Conservation (phyloP, 2,329 filamentous ascomycete genomes). For the Tolypocladium ovalisporum region DNA sequence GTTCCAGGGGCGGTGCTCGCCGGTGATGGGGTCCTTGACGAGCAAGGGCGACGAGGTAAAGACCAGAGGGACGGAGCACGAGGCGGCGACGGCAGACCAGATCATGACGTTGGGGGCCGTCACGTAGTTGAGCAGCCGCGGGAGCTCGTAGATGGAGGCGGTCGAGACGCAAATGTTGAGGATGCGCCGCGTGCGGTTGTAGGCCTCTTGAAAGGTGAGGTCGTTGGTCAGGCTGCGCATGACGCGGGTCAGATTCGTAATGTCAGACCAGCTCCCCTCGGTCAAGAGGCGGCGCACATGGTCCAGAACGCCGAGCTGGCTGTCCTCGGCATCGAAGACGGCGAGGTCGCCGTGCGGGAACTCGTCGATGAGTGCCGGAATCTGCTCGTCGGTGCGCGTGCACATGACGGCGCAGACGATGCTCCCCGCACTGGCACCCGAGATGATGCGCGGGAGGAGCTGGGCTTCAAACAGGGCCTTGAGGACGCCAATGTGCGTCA, state of each 20-base stretch:
- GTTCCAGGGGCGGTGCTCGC: slow-evolving; percentile 72
- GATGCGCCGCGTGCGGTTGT: slow-evolving; percentile 85
- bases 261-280: slow-evolving; percentile 78
- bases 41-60: slow-evolving; percentile 71
- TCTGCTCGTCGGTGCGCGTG: slow-evolving; percentile 65
- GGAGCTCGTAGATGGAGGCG: slow-evolving; percentile 77
- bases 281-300: slow-evolving; percentile 66
- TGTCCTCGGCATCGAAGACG: slow-evolving; percentile 59
- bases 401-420: slow-evolving; percentile 78
- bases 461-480: slow-evolving; percentile 68
- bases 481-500: slow-evolving; percentile 83
- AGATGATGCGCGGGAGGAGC: slow-evolving; percentile 75
- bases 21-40: slow-evolving; percentile 75
- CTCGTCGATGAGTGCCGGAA: slow-evolving; percentile 54
- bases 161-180: slow-evolving; percentile 92
- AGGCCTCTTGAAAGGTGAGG: slow-evolving; percentile 90
- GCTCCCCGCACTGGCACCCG: slow-evolving; percentile 76
- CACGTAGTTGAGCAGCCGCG: slow-evolving; percentile 79
- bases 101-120: slow-evolving; percentile 92
- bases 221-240: slow-evolving; percentile 76
- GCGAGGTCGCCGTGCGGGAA: slow-evolving; percentile 73
- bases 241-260: slow-evolving; percentile 66
- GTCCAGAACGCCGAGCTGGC: slow-evolving; percentile 51
- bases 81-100: slow-evolving; percentile 93
- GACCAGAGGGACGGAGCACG: slow-evolving; percentile 81